phyloP scores from a whole-genome alignment of 1,284 basidiomycete species.

The Trametes sp. region DNA sequence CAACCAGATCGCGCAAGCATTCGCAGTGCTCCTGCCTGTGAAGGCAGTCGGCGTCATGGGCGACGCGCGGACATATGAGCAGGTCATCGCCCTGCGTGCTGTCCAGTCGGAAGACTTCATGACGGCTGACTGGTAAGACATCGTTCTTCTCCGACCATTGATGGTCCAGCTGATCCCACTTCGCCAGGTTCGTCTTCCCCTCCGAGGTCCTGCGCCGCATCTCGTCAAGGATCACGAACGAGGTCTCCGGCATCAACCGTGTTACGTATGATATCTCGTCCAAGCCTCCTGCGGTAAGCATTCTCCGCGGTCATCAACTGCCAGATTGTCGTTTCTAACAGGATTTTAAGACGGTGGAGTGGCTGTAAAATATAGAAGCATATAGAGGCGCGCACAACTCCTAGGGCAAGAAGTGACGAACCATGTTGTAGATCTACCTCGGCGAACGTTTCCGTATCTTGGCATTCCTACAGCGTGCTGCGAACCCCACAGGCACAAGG shows the following conservation, averaged over 20 bases:
- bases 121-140: slow-evolving; percentile 90
- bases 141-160: background rate
- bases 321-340: background rate
- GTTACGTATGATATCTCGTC: slow-evolving; percentile 97
- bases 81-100: slow-evolving; percentile 91
- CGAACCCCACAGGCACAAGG: no score
- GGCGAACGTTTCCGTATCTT: no score
- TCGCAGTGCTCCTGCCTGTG: slow-evolving; percentile 96
- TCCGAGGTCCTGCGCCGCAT: slow-evolving; percentile 89
- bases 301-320: background rate
- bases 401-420: background rate
- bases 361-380: slow-evolving; percentile 30
- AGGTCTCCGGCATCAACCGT: slow-evolving; percentile 93
- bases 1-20: slow-evolving; percentile 96
- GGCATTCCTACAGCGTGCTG: no score
- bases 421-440: no score
- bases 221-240: slow-evolving; percentile 98
- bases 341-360: slow-evolving; percentile 38
- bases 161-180: background rate
- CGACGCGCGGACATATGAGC: slow-evolving; percentile 96
- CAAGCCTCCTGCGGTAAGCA: slow-evolving; percentile 90
- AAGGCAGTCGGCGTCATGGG: slow-evolving; percentile 98
- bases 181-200: slow-evolving; percentile 90
- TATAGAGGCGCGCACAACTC: background rate
- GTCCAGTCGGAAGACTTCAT: slow-evolving; percentile 97